Percentiles rank a stretch among this genome's conserved stretches.
Conservation (phyloP, 345 rosid species). For the Zanthoxylum bungeanum region DNA sequence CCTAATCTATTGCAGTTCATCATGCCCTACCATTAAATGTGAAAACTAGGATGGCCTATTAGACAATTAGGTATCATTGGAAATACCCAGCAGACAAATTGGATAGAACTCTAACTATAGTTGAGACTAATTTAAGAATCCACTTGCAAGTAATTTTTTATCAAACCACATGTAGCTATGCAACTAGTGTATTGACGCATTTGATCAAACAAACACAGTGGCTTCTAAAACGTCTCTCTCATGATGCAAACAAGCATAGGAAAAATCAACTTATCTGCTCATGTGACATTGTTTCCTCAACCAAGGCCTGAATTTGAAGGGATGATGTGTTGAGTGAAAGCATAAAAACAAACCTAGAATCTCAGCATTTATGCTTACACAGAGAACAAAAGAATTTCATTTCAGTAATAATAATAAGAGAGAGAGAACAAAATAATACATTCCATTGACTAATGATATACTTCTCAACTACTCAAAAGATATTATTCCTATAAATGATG, state of each 20-base stretch:
- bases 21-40: conserved; percentile 8
- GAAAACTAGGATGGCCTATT: not conserved
- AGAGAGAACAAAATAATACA: not conserved
- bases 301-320: not conserved
- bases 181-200: not conserved
- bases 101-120: not conserved
- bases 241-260: not conserved
- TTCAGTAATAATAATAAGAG: too few relatives aligned
- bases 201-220: not conserved
- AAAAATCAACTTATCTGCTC: not conserved
- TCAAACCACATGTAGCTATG: not conserved
- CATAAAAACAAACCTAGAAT: not conserved
- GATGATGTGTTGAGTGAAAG: not conserved
- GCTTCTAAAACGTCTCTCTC: too few relatives aligned
- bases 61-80: too few relatives aligned
- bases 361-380: too few relatives aligned
- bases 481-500: not conserved
- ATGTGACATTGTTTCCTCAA: conserved; percentile 4
- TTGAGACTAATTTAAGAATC: not conserved
- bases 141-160: not conserved
- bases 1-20: not conserved
- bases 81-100: not conserved
- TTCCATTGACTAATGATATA: not conserved
- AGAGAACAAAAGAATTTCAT: too few relatives aligned
- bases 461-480: not conserved